These are phyloP conservation scores for Filobasidium floriforme DNA, from an alignment of 768 basidiomycete genomes.

Conservation along the genomic window DNA sequence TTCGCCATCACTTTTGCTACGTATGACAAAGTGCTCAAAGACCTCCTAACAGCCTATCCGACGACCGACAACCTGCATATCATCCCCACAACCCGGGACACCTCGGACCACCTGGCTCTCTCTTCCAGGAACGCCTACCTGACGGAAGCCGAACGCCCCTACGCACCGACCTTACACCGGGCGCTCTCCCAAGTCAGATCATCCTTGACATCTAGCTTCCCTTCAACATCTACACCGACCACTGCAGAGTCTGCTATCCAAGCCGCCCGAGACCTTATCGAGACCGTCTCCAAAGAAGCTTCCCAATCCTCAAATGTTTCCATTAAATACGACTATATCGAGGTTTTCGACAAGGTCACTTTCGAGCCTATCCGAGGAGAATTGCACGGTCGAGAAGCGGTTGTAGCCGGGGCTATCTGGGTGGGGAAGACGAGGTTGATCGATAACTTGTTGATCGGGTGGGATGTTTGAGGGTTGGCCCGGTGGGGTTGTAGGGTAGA, in stretches of 20 bases:
- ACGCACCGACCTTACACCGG: conserved; percentile 62
- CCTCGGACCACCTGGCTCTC: conserved; percentile 66
- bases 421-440: conserved; percentile 82
- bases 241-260: conserved; percentile 26
- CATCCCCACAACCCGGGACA: conserved; percentile 66
- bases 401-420: conserved; percentile 80
- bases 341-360: conserved; percentile 72
- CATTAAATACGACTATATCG: conserved; percentile 71
- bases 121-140: conserved; percentile 89
- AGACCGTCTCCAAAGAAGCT: conserved; percentile 13
- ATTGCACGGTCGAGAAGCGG: conserved; percentile 49
- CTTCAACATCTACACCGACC: conserved; percentile 26
- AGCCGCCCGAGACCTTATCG: conserved; percentile 29
- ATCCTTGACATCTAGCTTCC: neutral
- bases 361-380: conserved; percentile 52
- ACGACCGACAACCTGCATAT: conserved; percentile 68
- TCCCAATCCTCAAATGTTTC: conserved; percentile 47
- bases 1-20: neutral
- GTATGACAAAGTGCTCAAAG: conserved; percentile 52
- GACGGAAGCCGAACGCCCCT: conserved; percentile 54
- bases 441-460: conserved; percentile 75
- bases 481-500: too few relatives aligned
- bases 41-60: conserved; percentile 75
- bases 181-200: conserved; percentile 58
- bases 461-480: conserved; percentile 35